Conservation (phyloP, 495 filamentous ascomycete genomes). For the Aspergillus hancockii region DNA sequence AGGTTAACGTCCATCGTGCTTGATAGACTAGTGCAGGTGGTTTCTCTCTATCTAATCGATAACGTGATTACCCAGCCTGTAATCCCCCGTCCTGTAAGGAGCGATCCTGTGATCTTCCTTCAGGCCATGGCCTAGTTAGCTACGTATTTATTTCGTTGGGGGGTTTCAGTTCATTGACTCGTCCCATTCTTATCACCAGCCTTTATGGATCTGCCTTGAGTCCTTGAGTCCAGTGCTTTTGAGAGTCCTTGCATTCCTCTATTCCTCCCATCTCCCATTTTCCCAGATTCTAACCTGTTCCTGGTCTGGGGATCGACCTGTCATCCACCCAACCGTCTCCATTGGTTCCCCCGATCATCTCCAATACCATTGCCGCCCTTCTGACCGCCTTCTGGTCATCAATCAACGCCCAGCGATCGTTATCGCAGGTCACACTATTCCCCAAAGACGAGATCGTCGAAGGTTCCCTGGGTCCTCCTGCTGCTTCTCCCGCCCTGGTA, state of each 20-base stretch:
- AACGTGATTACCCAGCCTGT: constrained; percentile 10
- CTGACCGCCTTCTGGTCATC: constrained; percentile 26
- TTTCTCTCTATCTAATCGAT: constrained; percentile 15
- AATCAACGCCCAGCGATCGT: constrained; percentile 28
- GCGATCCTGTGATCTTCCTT: constrained; percentile 10
- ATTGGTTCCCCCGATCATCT: background rate
- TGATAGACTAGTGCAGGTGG: background rate
- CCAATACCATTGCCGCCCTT: constrained; percentile 28
- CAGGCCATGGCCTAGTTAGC: constrained; percentile 1
- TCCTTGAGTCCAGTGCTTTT: background rate
- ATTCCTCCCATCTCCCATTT: background rate
- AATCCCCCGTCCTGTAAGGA: background rate
- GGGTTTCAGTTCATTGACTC: too few species aligned
- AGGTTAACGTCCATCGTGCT: background rate
- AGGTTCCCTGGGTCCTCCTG: constrained; percentile 33
- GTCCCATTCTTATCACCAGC: background rate
- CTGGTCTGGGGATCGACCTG: background rate
- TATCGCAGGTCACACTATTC: constrained; percentile 39
- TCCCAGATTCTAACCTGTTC: background rate
- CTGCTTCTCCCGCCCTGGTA: constrained; percentile 19
- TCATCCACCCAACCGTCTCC: background rate
- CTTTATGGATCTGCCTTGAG: background rate
- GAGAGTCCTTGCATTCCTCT: background rate
- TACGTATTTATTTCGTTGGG: too few species aligned
- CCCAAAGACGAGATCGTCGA: constrained; percentile 22